Evolutionary conservation across 2,329 filamentous ascomycete species (phyloP).

Genomic region (Daldinia sp.): DNA sequence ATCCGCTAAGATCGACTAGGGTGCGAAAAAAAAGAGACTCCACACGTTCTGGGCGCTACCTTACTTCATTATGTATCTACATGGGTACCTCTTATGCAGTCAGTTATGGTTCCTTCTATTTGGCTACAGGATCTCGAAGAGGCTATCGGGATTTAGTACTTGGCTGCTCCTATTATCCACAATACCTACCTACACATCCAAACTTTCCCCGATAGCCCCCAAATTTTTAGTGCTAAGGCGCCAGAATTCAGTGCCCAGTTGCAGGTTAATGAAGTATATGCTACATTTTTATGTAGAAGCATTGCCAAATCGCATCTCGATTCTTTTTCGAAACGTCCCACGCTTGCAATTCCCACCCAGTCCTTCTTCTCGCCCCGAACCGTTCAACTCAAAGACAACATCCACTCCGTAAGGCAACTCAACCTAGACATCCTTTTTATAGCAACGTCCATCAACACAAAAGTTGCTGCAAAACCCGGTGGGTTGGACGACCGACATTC

Average conservation of each 20-base stretch:
- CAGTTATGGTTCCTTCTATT: conserved; percentile 10
- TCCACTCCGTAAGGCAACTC: conserved; percentile 14
- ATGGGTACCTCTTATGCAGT: conserved; percentile 17
- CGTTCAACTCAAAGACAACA: conserved; percentile 26
- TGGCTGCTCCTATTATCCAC: conserved; percentile 9
- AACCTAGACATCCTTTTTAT: conserved; percentile 22
- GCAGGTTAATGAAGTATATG: conserved; percentile 6
- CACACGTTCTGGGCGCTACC: conserved; percentile 18
- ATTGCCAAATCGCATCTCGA: conserved; percentile 42
- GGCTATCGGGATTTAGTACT: conserved; percentile 24
- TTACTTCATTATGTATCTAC: neutral
- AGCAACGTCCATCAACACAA: conserved; percentile 9
- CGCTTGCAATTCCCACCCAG: conserved; percentile 30
- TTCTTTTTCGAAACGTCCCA: conserved; percentile 29
- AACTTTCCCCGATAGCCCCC: conserved; percentile 12
- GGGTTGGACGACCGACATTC: conserved; percentile 36
- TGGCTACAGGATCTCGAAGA: conserved; percentile 8
- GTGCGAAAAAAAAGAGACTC: conserved; percentile 3
- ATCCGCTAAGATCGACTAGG: conserved; percentile 35
- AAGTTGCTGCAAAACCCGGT: conserved; percentile 18
- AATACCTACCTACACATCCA: neutral
- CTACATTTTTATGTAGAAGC: conserved; percentile 17
- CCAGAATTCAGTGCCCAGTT: conserved; percentile 15
- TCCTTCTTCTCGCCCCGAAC: conserved; percentile 25
- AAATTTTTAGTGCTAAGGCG: conserved; percentile 30